Evolutionary conservation across 2,329 filamentous ascomycete species (phyloP).

Genomic region (Tricladium varicosporioides): DNA sequence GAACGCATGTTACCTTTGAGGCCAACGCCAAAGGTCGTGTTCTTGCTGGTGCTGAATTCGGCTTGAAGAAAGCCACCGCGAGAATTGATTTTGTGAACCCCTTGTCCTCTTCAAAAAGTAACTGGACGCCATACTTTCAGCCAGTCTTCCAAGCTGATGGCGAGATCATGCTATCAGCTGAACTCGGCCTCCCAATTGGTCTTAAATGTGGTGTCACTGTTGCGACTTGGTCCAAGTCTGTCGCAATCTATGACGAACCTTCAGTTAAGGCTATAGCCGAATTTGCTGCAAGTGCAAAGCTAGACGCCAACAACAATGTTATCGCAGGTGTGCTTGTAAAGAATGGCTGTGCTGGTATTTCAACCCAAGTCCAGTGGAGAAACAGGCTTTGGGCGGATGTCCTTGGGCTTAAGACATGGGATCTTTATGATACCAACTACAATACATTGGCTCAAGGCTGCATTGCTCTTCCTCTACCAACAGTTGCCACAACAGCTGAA

Average conservation of each 20-base stretch:
- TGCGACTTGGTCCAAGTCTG: too few relatives aligned
- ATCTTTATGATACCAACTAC: neutral
- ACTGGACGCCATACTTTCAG: conserved; percentile 29
- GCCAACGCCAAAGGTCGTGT: conserved; percentile 28
- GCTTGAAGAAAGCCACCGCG: conserved; percentile 19
- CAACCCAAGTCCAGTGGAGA: neutral
- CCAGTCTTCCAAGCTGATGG: conserved; percentile 33
- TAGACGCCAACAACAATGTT: too few relatives aligned
- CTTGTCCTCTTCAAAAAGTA: neutral
- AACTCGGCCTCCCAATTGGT: conserved; percentile 32
- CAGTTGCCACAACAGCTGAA: too few relatives aligned
- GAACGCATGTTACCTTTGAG: too few relatives aligned
- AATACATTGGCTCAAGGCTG: neutral
- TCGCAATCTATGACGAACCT: too few relatives aligned
- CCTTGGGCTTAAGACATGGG: neutral
- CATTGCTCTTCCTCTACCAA: too few relatives aligned
- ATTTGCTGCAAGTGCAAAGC: too few relatives aligned
- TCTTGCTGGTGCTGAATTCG: conserved; percentile 34
- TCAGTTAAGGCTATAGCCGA: too few relatives aligned
- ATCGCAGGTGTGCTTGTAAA: too few relatives aligned
- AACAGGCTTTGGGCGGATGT: neutral
- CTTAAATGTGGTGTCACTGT: conserved; percentile 11
- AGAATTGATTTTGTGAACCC: too few relatives aligned
- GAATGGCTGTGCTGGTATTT: too few relatives aligned
- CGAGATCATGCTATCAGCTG: conserved; percentile 26